Conservation (phyloP, 2,329 filamentous ascomycete genomes). For the Ascochyta pisi region DNA sequence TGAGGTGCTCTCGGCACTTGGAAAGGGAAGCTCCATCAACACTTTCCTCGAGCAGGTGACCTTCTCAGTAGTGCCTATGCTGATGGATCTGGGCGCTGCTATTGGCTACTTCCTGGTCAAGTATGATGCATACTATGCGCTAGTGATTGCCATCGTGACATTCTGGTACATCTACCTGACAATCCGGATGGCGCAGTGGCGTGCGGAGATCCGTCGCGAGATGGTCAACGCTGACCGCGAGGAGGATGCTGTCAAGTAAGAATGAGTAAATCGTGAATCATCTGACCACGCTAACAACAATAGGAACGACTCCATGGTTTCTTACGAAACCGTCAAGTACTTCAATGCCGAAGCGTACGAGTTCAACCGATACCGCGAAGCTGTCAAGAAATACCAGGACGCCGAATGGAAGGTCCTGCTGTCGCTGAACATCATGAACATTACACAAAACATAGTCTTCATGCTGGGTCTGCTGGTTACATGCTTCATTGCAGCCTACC, state of each 20-base stretch:
- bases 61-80: conserved; percentile 94
- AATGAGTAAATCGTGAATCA: conserved; percentile 12
- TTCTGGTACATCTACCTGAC: conserved; percentile 98
- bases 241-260: conserved; percentile 90
- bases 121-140: conserved; percentile 89
- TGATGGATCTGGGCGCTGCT: conserved; percentile 85
- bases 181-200: conserved; percentile 91
- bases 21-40: conserved; percentile 96
- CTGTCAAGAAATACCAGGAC: conserved; percentile 63
- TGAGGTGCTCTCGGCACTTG: conserved; percentile 92
- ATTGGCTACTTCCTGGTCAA: conserved; percentile 78
- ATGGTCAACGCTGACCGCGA: conserved; percentile 96
- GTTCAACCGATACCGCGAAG: conserved; percentile 63
- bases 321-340: conserved; percentile 83
- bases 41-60: conserved; percentile 96
- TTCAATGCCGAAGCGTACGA: conserved; percentile 68
- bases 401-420: conserved; percentile 64
- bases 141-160: conserved; percentile 87
- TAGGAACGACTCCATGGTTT: conserved; percentile 93
- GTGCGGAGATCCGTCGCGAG: conserved; percentile 86
- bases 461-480: conserved; percentile 70
- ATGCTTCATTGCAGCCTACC: conserved; percentile 72
- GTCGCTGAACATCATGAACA: conserved; percentile 66
- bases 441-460: conserved; percentile 69
- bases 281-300: conserved; percentile 28